A percentile compares a stretch with the other conserved stretches of the same genome.
phyloP scores from a whole-genome alignment of 768 basidiomycete genomes.

The Naganishia vishniacii region DNA sequence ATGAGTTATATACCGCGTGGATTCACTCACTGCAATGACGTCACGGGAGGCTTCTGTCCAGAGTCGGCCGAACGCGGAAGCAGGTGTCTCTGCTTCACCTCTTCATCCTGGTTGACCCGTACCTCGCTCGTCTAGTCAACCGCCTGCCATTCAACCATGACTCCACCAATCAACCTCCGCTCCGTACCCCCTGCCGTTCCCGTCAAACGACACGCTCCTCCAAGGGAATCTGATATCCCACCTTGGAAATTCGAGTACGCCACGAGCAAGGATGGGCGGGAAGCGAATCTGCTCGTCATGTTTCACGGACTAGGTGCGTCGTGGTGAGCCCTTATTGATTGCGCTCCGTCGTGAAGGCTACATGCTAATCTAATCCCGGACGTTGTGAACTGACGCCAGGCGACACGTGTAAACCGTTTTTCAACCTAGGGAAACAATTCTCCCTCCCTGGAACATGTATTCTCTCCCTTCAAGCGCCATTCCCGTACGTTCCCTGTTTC shows the following conservation, averaged over 20 bases:
- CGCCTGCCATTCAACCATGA: not conserved
- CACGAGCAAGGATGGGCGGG: slow-evolving; percentile 36
- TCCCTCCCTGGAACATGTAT: slow-evolving; percentile 43
- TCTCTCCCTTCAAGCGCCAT: slow-evolving; percentile 39
- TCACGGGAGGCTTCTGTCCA: not conserved
- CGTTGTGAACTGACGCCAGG: slow-evolving; percentile 28
- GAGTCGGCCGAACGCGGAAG: not conserved
- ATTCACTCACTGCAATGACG: no score
- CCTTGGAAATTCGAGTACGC: slow-evolving; percentile 42
- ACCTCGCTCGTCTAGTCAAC: not conserved
- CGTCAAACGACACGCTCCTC: not conserved
- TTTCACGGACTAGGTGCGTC: slow-evolving; percentile 46
- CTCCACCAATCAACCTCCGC: slow-evolving; percentile 5
- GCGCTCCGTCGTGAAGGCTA: no score
- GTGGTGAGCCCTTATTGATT: not conserved
- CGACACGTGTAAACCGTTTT: slow-evolving; percentile 42
- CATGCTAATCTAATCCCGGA: no score
- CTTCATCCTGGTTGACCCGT: not conserved
- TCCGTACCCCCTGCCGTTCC: not conserved
- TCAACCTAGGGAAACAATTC: slow-evolving; percentile 36
- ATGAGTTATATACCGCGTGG: not conserved
- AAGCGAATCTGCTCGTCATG: slow-evolving; percentile 45
- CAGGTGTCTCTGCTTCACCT: not conserved
- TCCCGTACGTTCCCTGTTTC: slow-evolving; percentile 38
- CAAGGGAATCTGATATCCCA: not conserved